Evolutionary conservation across 257 asterid species (phyloP), one percentile per base, ranked within the genome.

Genomic region (Fraxinus americana): DNA sequence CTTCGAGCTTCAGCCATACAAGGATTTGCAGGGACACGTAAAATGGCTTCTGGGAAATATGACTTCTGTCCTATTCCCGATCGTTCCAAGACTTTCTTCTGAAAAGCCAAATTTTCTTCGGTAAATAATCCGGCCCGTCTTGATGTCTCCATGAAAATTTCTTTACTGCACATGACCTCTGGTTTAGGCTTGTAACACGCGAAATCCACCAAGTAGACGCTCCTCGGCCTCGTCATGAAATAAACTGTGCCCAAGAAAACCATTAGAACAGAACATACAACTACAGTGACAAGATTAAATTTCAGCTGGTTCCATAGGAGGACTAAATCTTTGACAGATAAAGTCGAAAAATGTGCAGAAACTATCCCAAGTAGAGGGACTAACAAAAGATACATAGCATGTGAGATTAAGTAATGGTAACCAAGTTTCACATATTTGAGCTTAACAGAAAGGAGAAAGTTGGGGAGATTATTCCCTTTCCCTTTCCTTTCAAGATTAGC

Each of bases 1-100:
- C 72, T 83, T 67, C 92, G 61, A 1, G 94, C 96, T 83, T 87
- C 92, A 2, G 85, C 90, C 94, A 92, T 87, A 73, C 87, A 79
- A 2, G 90, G 89, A 48, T 80, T 75, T 4, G 91, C 89, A 0
- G 94, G 97, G 4, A 83, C 80, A 1, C 82, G 77, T 66, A 91
- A 61, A 0, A 92, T 68, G 0, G 96, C 85, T 7, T 83, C 89
- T 0, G 97, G 96, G 71, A 91, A 83, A 77, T 89, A 91, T 0
- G 97, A 91, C 81, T 92, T 91, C 76, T 92, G 86, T 0, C 97
- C 97, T 25, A 92, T 72, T 9, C 97, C 97, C 0, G 97, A 92
- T 43, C 96, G 76, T 11, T 91, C 96, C 19, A 91, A 25, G 2
- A 92, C 87, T 76, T 77, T 83, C 85, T 81, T 90, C 73, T 91